Evolutionary conservation across 1,284 basidiomycete species (phyloP).

Genomic region (Tilletia setariae): DNA sequence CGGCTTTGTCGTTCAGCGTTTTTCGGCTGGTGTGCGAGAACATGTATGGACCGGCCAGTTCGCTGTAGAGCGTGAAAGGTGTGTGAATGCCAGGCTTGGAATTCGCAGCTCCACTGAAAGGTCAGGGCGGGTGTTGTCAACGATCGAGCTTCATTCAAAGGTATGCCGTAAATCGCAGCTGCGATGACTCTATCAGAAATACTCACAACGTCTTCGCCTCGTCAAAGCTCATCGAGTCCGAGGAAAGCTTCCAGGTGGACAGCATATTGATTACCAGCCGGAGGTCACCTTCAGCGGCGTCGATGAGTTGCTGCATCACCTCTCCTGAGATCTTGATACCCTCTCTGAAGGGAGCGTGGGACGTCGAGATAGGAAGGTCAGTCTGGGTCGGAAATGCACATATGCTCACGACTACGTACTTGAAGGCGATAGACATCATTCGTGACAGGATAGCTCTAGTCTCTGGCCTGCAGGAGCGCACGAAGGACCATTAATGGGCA

Average conservation of each 20-base stretch:
- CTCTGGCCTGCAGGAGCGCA: neutral
- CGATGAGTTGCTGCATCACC: slow-evolving; percentile 86
- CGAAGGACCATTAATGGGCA: neutral
- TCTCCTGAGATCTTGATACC: slow-evolving; percentile 85
- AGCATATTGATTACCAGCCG: slow-evolving; percentile 96
- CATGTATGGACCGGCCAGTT: slow-evolving; percentile 81
- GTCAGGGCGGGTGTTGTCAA: no score
- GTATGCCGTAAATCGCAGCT: slow-evolving; percentile 19
- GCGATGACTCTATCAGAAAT: neutral
- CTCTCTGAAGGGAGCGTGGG: slow-evolving; percentile 14
- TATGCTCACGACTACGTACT: slow-evolving; percentile 1
- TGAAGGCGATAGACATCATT: slow-evolving; percentile 74
- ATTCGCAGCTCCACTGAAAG: slow-evolving; percentile 71
- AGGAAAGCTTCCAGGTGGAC: slow-evolving; percentile 74
- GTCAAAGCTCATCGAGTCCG: slow-evolving; percentile 57
- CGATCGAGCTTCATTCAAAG: no score
- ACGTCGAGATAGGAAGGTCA: neutral
- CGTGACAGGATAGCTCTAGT: slow-evolving; percentile 19
- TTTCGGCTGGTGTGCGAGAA: slow-evolving; percentile 78
- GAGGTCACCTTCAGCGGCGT: slow-evolving; percentile 87
- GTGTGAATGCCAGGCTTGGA: slow-evolving; percentile 71
- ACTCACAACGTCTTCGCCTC: slow-evolving; percentile 77
- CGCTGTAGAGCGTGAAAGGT: slow-evolving; percentile 62
- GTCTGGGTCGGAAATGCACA: neutral
- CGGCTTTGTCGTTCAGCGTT: slow-evolving; percentile 85